Conservation (phyloP, 2,329 filamentous ascomycete genomes). For the Polychaeton citri region DNA sequence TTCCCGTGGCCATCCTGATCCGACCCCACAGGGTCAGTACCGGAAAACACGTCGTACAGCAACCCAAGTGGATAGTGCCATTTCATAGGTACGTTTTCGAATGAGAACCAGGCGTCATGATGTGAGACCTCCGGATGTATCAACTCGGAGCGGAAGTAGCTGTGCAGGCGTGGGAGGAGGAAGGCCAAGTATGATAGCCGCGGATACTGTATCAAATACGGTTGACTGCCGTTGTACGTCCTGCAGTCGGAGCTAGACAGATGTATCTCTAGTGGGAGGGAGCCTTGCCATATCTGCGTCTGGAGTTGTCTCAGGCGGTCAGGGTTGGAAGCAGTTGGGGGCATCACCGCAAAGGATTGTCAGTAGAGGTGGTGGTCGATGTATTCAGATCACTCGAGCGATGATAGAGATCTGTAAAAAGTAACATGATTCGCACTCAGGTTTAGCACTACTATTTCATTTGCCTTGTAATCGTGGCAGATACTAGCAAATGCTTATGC, state of each 20-base stretch:
- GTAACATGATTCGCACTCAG: too few relatives aligned
- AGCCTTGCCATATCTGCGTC: constrained; percentile 44
- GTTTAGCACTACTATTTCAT: too few relatives aligned
- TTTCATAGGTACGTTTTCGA: constrained; percentile 55
- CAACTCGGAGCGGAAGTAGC: constrained; percentile 46
- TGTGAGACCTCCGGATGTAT: constrained; percentile 43
- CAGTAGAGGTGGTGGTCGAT: constrained; percentile 1
- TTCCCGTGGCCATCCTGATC: constrained; percentile 9
- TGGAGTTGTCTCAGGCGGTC: constrained; percentile 23
- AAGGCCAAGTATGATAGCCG: constrained; percentile 57
- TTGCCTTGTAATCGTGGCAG: too few relatives aligned
- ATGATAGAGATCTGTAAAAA: too few relatives aligned
- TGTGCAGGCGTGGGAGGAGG: constrained; percentile 47
- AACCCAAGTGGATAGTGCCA: constrained; percentile 60
- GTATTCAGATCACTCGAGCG: too few relatives aligned
- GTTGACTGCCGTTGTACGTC: constrained; percentile 45
- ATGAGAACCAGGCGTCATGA: constrained; percentile 50
- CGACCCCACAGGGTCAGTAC: constrained; percentile 33
- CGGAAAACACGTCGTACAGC: constrained; percentile 55
- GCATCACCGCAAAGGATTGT: constrained; percentile 10
- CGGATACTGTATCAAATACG: constrained; percentile 49
- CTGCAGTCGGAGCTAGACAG: constrained; percentile 47
- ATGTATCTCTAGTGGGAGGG: constrained; percentile 45
- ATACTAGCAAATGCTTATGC: too few relatives aligned
- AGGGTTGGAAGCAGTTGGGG: constrained; percentile 13